Conservation (phyloP, 495 filamentous ascomycete genomes). For the Penicillium manginii region DNA sequence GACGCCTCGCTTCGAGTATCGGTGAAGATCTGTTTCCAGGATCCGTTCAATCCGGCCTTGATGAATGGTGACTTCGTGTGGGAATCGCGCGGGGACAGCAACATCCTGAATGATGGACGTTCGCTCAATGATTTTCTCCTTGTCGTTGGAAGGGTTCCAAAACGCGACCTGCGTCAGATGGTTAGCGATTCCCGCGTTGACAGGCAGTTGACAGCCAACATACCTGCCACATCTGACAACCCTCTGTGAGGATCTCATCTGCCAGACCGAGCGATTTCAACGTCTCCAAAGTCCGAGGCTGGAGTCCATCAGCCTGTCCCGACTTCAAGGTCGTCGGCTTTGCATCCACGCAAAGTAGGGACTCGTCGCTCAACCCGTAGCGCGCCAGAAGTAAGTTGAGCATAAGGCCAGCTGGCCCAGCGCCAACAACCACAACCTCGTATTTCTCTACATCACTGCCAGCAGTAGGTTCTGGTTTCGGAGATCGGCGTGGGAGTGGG, state of each 20-base stretch:
- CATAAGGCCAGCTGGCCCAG: constrained; percentile 55
- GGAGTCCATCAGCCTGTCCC: constrained; percentile 68
- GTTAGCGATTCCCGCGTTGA: not conserved
- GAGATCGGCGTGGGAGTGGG: constrained; percentile 42
- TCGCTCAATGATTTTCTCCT: constrained; percentile 54
- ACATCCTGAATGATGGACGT: constrained; percentile 54
- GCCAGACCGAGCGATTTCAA: constrained; percentile 48
- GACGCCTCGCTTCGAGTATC: constrained; percentile 55
- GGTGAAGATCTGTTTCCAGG: constrained; percentile 57
- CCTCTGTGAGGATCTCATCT: constrained; percentile 43
- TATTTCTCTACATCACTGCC: constrained; percentile 34
- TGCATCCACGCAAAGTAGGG: constrained; percentile 51
- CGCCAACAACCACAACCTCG: constrained; percentile 50
- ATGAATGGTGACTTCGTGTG: constrained; percentile 62
- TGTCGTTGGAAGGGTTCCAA: constrained; percentile 53
- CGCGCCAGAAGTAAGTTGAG: constrained; percentile 50
- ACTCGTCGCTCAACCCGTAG: constrained; percentile 48
- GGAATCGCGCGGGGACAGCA: constrained; percentile 47
- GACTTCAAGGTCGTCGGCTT: constrained; percentile 47
- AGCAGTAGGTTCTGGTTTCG: constrained; percentile 8
- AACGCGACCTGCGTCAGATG: constrained; percentile 44
- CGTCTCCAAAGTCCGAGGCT: constrained; percentile 67
- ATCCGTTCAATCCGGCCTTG: constrained; percentile 66
- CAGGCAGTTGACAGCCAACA: not conserved
- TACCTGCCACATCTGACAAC: constrained; percentile 41